Percentiles rank a stretch among this genome's conserved stretches.
Evolutionary conservation across 306 rosid species (phyloP).

Genomic region (Castanea sativa): DNA sequence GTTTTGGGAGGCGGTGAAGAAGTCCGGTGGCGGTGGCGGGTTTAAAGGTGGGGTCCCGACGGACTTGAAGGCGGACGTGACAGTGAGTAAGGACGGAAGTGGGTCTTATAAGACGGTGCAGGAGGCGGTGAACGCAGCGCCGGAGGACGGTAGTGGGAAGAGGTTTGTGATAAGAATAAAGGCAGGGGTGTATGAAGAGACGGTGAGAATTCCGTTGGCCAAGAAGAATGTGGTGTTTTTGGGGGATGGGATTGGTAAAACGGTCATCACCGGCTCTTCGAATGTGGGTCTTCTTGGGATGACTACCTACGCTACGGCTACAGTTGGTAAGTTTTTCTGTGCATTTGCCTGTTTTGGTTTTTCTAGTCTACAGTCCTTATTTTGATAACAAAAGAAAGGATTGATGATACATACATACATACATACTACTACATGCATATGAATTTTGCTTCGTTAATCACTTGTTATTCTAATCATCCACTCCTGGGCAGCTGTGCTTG

Average conservation of each 20-base stretch:
- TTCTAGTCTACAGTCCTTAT: no score
- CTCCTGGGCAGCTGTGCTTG: constrained; percentile 53
- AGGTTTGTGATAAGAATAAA: constrained; percentile 64
- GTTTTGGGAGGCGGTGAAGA: constrained; percentile 51
- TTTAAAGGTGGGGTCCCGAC: constrained; percentile 41
- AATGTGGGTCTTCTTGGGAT: constrained; percentile 56
- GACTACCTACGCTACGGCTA: constrained; percentile 64
- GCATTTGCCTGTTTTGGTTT: no score
- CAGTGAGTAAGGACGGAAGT: constrained; percentile 50
- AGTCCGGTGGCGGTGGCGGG: constrained; percentile 12
- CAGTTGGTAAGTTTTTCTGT: constrained; percentile 50
- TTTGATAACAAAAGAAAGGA: no score
- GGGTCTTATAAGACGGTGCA: constrained; percentile 55
- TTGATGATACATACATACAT: no score
- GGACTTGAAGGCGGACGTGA: constrained; percentile 38
- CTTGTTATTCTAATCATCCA: not conserved
- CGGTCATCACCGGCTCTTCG: constrained; percentile 63
- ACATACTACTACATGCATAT: no score
- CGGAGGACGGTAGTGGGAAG: constrained; percentile 19
- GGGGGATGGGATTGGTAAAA: constrained; percentile 80
- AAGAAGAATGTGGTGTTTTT: constrained; percentile 70
- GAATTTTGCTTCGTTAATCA: not conserved
- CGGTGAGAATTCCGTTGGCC: constrained; percentile 59
- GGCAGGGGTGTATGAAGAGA: constrained; percentile 77
- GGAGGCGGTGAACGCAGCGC: constrained; percentile 70